Conservation (phyloP, 805 yeast species). For the Candida ipomoeae region DNA sequence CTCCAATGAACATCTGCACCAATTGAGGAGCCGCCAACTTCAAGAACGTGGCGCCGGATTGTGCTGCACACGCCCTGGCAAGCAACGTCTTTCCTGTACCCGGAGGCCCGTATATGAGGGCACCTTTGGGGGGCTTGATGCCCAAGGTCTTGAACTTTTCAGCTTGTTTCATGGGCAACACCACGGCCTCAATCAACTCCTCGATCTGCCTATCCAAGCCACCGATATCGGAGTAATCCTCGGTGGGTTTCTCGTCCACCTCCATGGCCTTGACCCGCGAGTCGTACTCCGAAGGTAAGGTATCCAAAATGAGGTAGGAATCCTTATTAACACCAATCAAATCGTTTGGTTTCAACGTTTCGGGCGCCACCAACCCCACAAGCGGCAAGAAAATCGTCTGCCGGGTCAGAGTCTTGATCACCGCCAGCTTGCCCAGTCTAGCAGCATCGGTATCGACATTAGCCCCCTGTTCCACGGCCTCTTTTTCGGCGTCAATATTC, state of each 20-base stretch:
- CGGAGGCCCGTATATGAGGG: constrained; percentile 23
- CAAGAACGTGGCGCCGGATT: constrained; percentile 20
- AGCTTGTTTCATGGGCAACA: constrained; percentile 22
- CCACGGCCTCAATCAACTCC: constrained; percentile 22
- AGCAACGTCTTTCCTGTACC: constrained; percentile 22
- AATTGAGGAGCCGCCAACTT: constrained; percentile 22
- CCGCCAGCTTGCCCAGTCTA: constrained; percentile 94
- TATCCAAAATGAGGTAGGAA: constrained; percentile 87
- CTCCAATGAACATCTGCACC: constrained; percentile 22
- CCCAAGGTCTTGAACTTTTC: constrained; percentile 21
- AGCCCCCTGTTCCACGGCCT: constrained; percentile 87
- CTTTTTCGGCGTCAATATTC: constrained; percentile 80
- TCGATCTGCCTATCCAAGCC: constrained; percentile 62
- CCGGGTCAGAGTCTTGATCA: constrained; percentile 93
- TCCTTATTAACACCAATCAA: constrained; percentile 97
- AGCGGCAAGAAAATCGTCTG: constrained; percentile 96
- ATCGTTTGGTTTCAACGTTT: constrained; percentile 92
- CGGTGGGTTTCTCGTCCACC: constrained; percentile 98
- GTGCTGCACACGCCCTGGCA: constrained; percentile 22
- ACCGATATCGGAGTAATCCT: constrained; percentile 95
- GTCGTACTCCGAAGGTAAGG: constrained; percentile 95
- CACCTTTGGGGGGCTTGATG: constrained; percentile 21
- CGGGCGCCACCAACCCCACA: constrained; percentile 92
- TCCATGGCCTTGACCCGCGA: constrained; percentile 99
- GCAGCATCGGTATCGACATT: constrained; percentile 90